Evolutionary conservation across 768 basidiomycete species (phyloP), one percentile per base, ranked within the genome.

Genomic region (Pleurotus cornucopiae): DNA sequence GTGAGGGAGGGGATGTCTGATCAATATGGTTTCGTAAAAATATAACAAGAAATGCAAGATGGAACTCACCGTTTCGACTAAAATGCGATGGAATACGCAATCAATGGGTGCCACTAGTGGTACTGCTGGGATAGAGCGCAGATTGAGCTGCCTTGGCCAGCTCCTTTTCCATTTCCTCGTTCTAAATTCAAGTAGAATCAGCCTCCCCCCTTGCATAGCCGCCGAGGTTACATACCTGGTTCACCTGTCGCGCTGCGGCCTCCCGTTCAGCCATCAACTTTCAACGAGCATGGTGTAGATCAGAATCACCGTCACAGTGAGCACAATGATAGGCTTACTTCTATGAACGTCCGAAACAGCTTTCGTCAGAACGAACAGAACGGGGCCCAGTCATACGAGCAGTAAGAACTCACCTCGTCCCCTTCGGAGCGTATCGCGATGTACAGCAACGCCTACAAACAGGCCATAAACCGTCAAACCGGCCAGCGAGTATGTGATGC

Each of bases 391-490:
- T 3, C 13, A 12, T 14, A 13, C 6, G 20, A 49, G 21, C 18
- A n/a, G 2, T 43, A 39, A 18, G 46, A 14, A 2, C 79, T 56
- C 66, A 84, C 84, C 84, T 80, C 76, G 73, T 54, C 81, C 82
- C 53, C 76, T 72, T 49, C 72, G 71, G 58, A 86, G 66, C 3
- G 81, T 83, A 47, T 83, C 76, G 20, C 70, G 71, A 64, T 87
- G 85, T 3, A 82, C 74, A 21, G 73, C 63, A 38, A 79, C 73
- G 18, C 81, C 80, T 64, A 80, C 75, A 21, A 69, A 76, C n/a
- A 83, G 66, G 4, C 80, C 82, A 68, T 77, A 83, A 2, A 75
- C 74, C 26, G 78, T 75, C 6, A 85, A 63, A 0, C 77, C 82
- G 3, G 78, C 75, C 6, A 84, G 73, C 14, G 80, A 75, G 58